Evolutionary conservation across 2,329 filamentous ascomycete genomes (phyloP), one percentile per base, ranked within the genome.

Genomic region (Fusarium odoratissimum): DNA sequence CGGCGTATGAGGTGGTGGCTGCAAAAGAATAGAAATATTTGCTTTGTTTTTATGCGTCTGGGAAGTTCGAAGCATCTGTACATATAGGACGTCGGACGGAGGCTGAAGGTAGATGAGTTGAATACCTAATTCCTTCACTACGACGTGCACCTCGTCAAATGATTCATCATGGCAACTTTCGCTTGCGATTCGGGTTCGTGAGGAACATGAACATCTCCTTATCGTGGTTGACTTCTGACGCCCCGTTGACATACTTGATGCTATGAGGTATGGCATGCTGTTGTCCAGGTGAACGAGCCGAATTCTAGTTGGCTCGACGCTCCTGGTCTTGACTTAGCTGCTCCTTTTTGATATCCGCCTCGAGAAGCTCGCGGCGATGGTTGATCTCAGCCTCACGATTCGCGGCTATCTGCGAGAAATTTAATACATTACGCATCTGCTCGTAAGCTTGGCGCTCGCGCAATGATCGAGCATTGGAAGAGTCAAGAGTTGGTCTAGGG

Each of bases 1-100:
- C 75, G 89, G 89, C 62, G 84, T 80, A 78, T 91, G 83, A 83
- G 74, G 64, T 61, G 68, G 72, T 41, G 71, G 74, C 66, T 80
- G 79, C 79, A 83, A 78, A 76, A 79, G 79, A 80, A 82, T 78
- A 80, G 76, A 81, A 79, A 79, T 71, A 76, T 74, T 80, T 76
- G 73, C 72, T 77, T 79, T 69, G 66, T 69, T 79, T 76, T 77
- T 79, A 75, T 76, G 77, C 69, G 74, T 71, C 71, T 76, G 77
- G 74, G 76, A 75, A 79, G 77, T 76, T 75, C 69, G 69, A 70
- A 76, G 75, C 78, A 77, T 72, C 78, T 83, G 82, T 83, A 83
- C 77, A 83, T 83, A 83, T 82, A 82, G 73, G 77, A 81, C 73
- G 77, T 77, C 62, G 64, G 75, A 70, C 68, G 74, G 73, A 71